Conservation (phyloP, 2,329 filamentous ascomycete species). For the Tolypocladium ophioglossoides region DNA sequence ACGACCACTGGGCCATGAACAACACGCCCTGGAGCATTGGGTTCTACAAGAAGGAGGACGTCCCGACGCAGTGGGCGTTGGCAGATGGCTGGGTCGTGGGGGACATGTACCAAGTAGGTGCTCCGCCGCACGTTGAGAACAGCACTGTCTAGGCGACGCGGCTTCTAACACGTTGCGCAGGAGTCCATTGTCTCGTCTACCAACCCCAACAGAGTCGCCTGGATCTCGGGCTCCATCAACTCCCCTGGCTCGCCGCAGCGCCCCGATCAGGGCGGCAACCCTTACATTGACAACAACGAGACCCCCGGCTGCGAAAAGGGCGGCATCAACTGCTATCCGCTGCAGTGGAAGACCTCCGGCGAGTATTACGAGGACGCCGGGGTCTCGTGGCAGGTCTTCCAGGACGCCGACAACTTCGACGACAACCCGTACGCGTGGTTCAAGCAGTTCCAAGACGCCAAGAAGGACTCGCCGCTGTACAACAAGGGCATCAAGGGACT, state of each 20-base stretch:
- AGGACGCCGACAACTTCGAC: conserved; percentile 40
- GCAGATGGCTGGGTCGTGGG: conserved; percentile 43
- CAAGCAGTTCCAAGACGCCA: conserved; percentile 36
- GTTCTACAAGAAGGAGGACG: conserved; percentile 35
- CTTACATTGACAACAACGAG: conserved; percentile 40
- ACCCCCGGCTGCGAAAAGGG: conserved; percentile 31
- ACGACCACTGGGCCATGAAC: conserved; percentile 41
- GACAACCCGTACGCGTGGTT: conserved; percentile 47
- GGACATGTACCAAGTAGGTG: conserved; percentile 40
- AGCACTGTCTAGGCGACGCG: conserved; percentile 16
- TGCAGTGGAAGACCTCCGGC: conserved; percentile 41
- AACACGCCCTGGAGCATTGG: conserved; percentile 44
- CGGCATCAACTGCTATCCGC: conserved; percentile 39
- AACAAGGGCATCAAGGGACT: conserved; percentile 35
- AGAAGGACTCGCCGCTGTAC: conserved; percentile 27
- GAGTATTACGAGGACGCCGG: conserved; percentile 37
- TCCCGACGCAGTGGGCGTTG: conserved; percentile 44
- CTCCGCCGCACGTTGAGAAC: not conserved
- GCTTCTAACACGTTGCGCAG: conserved; percentile 9
- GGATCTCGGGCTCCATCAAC: conserved; percentile 41
- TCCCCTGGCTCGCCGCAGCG: conserved; percentile 32
- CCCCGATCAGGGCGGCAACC: conserved; percentile 29
- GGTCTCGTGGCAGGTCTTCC: conserved; percentile 39
- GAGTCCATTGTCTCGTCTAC: conserved; percentile 41
- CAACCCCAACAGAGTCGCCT: conserved; percentile 40